phyloP scores from a whole-genome alignment of 2,329 filamentous ascomycete species.

The Fusarium floridanum region DNA sequence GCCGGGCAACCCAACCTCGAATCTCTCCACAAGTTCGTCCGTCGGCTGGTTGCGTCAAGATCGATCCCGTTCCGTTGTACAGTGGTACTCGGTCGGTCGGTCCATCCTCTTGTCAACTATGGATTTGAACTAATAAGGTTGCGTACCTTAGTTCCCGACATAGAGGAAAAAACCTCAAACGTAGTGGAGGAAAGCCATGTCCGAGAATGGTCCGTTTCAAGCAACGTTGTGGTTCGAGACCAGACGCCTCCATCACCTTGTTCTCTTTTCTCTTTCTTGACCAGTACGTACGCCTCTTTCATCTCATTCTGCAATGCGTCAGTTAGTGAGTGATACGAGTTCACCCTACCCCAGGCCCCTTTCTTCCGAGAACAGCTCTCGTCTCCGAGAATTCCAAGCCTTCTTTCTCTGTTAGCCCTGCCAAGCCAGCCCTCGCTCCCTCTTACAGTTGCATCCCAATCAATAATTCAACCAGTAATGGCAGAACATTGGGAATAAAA shows the following conservation, averaged over 20 bases:
- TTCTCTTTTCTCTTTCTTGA: background rate
- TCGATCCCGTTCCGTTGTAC: conserved; percentile 14
- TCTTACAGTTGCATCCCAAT: conserved; percentile 20
- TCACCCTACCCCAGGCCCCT: background rate
- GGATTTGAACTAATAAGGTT: conserved; percentile 2
- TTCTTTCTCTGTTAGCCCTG: conserved; percentile 3
- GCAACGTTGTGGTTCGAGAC: conserved; percentile 11
- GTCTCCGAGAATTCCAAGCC: conserved; percentile 16
- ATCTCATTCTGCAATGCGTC: background rate
- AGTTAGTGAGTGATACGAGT: background rate
- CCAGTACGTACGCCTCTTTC: background rate
- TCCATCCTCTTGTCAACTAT: background rate
- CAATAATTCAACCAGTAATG: background rate
- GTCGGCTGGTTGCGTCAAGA: conserved; percentile 35
- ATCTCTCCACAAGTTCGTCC: conserved; percentile 34
- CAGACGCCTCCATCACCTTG: background rate
- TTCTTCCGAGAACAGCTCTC: background rate
- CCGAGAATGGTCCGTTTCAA: conserved; percentile 28
- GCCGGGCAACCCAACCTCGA: conserved; percentile 9
- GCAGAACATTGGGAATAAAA: background rate
- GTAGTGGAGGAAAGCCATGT: conserved; percentile 7
- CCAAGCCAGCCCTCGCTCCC: conserved; percentile 7
- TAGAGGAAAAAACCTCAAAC: conserved; percentile 29
- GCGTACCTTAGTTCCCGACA: conserved; percentile 26
- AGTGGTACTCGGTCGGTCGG: background rate